Conservation (phyloP, 345 rosid genomes). For the Eutrema yunnanense region DNA sequence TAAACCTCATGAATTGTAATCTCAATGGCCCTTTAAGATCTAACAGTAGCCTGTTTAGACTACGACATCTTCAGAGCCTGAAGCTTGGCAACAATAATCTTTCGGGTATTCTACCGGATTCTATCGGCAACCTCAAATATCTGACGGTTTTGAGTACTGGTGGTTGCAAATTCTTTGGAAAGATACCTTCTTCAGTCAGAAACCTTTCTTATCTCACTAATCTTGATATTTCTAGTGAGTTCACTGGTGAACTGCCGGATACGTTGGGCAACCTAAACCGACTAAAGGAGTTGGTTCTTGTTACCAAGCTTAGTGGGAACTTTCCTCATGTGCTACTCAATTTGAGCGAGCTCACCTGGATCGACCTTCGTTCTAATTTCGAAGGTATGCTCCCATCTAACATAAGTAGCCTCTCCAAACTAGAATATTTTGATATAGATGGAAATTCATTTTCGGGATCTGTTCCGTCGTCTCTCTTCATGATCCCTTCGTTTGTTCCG, state of each 20-base stretch:
- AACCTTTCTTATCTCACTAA: slow-evolving; percentile 21
- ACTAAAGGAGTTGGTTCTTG: neutral
- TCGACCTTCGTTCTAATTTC: neutral
- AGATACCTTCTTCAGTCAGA: neutral
- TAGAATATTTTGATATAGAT: neutral
- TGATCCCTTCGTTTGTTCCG: neutral
- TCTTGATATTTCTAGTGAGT: slow-evolving; percentile 27
- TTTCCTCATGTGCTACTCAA: neutral
- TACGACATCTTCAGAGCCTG: neutral
- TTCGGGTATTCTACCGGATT: slow-evolving; percentile 12
- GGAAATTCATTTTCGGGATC: neutral
- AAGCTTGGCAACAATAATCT: neutral
- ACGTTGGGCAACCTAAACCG: neutral
- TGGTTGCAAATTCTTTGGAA: neutral
- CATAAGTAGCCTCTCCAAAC: slow-evolving; percentile 6
- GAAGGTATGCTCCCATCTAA: slow-evolving; percentile 14
- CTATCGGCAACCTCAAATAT: slow-evolving; percentile 1
- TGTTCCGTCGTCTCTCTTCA: slow-evolving; percentile 1
- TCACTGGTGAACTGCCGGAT: slow-evolving; percentile 22
- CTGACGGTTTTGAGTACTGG: neutral
- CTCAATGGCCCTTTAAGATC: neutral
- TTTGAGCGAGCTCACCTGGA: neutral
- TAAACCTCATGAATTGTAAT: neutral
- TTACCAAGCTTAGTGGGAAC: neutral
- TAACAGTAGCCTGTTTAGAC: neutral